These are phyloP conservation scores for Acanthamoeba healyi DNA, from an alignment of 208 protist species.

Conservation along the genomic window DNA sequence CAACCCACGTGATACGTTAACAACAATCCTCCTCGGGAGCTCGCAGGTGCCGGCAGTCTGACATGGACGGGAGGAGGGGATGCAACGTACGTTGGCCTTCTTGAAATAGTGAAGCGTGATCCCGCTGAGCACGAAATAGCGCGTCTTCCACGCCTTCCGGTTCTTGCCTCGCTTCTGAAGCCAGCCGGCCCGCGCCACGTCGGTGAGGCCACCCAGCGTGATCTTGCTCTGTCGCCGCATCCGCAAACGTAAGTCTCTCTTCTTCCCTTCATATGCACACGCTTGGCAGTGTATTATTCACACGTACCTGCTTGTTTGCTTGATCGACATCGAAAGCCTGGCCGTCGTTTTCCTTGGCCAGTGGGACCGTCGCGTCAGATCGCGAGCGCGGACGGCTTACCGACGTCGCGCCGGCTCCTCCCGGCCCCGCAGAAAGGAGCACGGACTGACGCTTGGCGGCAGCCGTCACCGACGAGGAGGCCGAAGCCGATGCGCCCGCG, in stretches of 20 bases:
- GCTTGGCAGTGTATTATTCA: neutral
- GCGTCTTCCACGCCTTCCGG: conserved; percentile 56
- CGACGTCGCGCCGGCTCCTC: neutral
- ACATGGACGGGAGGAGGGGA: neutral
- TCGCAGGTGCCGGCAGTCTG: neutral
- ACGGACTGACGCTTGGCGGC: neutral
- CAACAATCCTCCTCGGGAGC: too few species aligned
- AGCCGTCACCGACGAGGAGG: neutral
- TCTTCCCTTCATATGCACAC: neutral
- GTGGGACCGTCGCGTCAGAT: neutral
- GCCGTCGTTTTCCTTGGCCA: neutral
- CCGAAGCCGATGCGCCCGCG: neutral
- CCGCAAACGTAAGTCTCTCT: neutral
- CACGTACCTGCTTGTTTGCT: neutral
- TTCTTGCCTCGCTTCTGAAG: conserved; percentile 68
- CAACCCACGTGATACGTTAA: too few species aligned
- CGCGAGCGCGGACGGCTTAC: neutral
- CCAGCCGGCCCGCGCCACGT: neutral
- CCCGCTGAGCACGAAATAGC: conserved; percentile 60
- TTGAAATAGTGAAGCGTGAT: conserved; percentile 69
- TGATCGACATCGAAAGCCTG: neutral
- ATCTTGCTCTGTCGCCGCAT: neutral
- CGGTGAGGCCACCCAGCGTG: conserved; percentile 11
- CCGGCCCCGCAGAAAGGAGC: neutral
- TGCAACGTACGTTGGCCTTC: conserved; percentile 57